A percentile compares a stretch with the other conserved stretches of the same genome.
phyloP scores from a whole-genome alignment of 2,329 filamentous ascomycete genomes.

The Aureobasidium pullulans region DNA sequence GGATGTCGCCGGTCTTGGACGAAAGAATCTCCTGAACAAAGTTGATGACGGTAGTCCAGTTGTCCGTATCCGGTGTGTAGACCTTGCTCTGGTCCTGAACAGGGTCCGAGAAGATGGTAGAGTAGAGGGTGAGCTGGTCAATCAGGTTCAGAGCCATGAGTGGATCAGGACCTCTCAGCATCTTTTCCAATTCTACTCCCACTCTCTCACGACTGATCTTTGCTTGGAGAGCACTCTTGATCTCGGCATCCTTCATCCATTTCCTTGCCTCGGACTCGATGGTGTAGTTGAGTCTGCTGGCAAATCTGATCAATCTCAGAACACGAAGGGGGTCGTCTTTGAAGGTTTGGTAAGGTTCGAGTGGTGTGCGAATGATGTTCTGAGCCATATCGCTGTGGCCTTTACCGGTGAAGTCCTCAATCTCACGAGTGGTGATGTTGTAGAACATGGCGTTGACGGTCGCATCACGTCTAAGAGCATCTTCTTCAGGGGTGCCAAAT shows the following conservation, averaged over 20 bases:
- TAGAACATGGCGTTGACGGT: conserved; percentile 96
- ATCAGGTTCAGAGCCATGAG: conserved; percentile 57
- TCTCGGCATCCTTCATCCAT: conserved; percentile 72
- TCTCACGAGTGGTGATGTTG: conserved; percentile 68
- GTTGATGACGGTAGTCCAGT: conserved; percentile 59
- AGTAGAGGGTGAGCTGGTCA: conserved; percentile 59
- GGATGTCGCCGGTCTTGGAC: conserved; percentile 20
- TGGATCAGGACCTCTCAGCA: conserved; percentile 68
- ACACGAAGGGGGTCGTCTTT: conserved; percentile 88
- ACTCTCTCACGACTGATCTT: conserved; percentile 94
- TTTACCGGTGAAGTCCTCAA: conserved; percentile 76
- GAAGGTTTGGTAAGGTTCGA: conserved; percentile 87
- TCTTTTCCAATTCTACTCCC: conserved; percentile 82
- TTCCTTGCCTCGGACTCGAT: conserved; percentile 64
- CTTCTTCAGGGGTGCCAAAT: conserved; percentile 85
- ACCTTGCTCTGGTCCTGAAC: conserved; percentile 39
- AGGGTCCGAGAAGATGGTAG: conserved; percentile 67
- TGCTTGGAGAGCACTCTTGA: conserved; percentile 66
- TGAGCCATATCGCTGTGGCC: conserved; percentile 68
- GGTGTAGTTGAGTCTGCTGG: conserved; percentile 70
- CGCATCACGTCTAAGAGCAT: conserved; percentile 81
- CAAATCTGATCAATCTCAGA: conserved; percentile 80
- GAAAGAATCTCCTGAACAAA: conserved; percentile 49
- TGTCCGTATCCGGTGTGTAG: conserved; percentile 48
- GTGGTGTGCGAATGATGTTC: conserved; percentile 71